Conservation (phyloP, 495 filamentous ascomycete species). For the Parmelia sp. region DNA sequence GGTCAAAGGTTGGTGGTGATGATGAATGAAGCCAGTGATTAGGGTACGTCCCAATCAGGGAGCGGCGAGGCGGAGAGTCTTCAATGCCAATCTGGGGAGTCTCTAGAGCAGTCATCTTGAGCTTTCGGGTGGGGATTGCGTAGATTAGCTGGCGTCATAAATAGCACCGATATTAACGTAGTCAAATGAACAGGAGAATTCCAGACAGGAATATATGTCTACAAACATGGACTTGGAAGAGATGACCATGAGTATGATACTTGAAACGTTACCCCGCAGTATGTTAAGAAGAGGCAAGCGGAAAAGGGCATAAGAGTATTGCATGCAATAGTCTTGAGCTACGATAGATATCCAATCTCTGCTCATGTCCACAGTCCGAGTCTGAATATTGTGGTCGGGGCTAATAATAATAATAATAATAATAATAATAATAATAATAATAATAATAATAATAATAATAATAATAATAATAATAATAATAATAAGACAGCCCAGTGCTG, state of each 20-base stretch:
- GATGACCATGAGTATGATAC: background rate
- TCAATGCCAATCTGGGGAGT: background rate
- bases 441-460: too few species aligned
- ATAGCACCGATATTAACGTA: background rate
- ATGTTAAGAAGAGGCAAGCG: conserved; percentile 8
- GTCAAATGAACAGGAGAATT: background rate
- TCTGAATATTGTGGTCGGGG: background rate
- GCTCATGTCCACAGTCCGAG: background rate
- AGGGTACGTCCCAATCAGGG: conserved; percentile 14
- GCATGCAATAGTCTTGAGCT: background rate
- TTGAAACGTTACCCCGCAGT: conserved; percentile 14
- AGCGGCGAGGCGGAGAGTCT: conserved; percentile 3
- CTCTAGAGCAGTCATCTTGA: conserved; percentile 2
- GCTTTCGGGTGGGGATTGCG: background rate
- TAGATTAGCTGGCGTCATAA: background rate
- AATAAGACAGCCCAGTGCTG: background rate
- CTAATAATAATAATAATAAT: too few species aligned
- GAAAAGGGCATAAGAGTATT: background rate
- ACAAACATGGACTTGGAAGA: background rate
- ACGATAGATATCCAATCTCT: background rate
- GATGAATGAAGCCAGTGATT: conserved; percentile 22
- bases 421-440: too few species aligned
- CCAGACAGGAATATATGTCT: background rate
- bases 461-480: too few species aligned
- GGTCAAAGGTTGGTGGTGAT: conserved; percentile 13